Conservation (phyloP, 495 filamentous ascomycete species). For the Neurospora sp. region DNA sequence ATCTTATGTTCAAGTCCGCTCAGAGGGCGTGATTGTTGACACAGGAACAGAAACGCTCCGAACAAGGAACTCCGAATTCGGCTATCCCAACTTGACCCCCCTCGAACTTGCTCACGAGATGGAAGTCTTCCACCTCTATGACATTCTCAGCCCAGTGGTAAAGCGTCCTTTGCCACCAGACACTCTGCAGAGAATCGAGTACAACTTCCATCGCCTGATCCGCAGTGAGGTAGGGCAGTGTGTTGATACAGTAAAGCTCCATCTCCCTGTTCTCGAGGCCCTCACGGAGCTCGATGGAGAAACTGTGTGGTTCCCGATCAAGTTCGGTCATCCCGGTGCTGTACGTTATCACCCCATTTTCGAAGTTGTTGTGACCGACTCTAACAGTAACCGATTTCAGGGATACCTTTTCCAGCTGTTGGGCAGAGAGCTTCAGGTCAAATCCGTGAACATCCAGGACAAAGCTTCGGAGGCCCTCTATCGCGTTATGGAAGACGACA, state of each 20-base stretch:
- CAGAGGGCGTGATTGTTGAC: background rate
- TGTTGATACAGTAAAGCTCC: background rate
- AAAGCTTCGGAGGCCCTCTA: background rate
- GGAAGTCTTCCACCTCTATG: background rate
- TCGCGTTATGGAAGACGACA: background rate
- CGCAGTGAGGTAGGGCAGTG: background rate
- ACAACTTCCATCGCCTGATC: background rate
- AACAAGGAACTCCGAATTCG: background rate
- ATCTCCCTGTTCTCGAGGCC: background rate
- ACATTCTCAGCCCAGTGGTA: background rate
- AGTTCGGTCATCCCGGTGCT: background rate
- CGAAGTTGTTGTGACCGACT: background rate
- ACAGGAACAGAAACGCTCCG: background rate
- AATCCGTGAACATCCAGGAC: background rate
- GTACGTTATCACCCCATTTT: background rate
- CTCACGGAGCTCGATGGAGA: background rate
- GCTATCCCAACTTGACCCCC: background rate
- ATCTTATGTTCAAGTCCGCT: background rate
- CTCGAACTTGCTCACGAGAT: conserved; percentile 1
- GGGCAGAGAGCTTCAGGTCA: background rate
- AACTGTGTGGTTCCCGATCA: background rate
- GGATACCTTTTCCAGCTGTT: background rate
- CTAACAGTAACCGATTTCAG: background rate
- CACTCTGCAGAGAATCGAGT: background rate
- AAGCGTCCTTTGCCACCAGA: background rate